Percentiles rank a stretch among this genome's conserved stretches.
Evolutionary conservation across 2,329 filamentous ascomycete genomes (phyloP).

Genomic region (Nakataea oryzae): DNA sequence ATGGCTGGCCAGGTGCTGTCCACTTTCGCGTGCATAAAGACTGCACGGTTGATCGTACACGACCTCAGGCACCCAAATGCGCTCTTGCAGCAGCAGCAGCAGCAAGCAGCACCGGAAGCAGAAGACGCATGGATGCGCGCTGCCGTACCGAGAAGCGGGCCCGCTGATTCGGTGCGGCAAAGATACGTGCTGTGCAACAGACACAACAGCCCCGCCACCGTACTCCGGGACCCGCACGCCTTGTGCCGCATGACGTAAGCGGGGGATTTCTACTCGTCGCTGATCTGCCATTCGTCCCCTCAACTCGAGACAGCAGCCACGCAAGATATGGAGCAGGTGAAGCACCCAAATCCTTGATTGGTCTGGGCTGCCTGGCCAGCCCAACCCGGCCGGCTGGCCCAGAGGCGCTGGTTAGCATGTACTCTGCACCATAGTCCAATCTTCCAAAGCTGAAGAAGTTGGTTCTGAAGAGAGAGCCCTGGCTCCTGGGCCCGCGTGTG

Average conservation of each 20-base stretch:
- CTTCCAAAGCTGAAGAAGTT: conserved; percentile 46
- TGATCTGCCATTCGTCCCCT: background rate
- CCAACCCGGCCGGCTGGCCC: too few species aligned
- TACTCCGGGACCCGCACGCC: background rate
- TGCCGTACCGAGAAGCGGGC: background rate
- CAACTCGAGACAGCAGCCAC: too few species aligned
- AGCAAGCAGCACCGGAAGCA: background rate
- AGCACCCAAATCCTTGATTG: background rate
- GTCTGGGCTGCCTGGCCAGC: background rate
- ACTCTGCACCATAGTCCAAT: conserved; percentile 54
- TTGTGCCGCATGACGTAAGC: background rate
- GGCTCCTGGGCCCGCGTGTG: conserved; percentile 13
- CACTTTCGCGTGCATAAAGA: background rate
- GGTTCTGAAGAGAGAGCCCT: conserved; percentile 52
- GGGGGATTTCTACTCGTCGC: background rate
- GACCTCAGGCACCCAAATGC: background rate
- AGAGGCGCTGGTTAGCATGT: conserved; percentile 27
- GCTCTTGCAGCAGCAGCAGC: background rate
- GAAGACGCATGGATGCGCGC: background rate
- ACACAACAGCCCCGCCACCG: background rate
- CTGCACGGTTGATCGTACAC: background rate
- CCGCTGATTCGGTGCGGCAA: background rate
- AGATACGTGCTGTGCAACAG: background rate
- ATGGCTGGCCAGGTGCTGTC: too few species aligned
- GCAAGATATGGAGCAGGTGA: background rate